Evolutionary conservation across 2,329 filamentous ascomycete species (phyloP), one percentile per base, ranked within the genome.

Genomic region (Hypoxylon sp.): DNA sequence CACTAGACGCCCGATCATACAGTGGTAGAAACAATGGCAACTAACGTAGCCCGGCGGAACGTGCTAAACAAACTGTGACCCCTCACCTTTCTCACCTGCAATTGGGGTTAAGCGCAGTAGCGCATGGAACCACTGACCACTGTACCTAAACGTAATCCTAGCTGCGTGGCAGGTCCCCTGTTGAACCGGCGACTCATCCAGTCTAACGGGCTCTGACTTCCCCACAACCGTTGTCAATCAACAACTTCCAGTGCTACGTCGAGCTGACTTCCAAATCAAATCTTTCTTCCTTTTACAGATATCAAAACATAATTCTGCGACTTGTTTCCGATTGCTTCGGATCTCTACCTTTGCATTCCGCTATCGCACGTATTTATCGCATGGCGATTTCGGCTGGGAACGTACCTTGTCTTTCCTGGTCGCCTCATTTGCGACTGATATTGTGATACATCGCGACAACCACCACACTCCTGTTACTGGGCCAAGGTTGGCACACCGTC

Each of bases 361-460:
- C 25, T 43, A 20, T 27, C 37, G 23, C 11, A 23, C 16, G 26
- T 17, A 38, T 13, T 12, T 37, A 15, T 29, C 29, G 16, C 27
- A 44, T 55, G 55, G 30, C 41, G 17, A 36, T 32, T 30, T 38
- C 38, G 21, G 20, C 17, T 27, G 15, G n/a, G 29, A 21, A 21
- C 27, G 4, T 21, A 20, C 20, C 12, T 26, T 50, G 30, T n/a
- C 34, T 35, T 27, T 36, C 23, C 37, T 37, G 20, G 31, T 45
- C 34, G 51, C 46, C 46, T 55, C 25, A 26, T 54, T 36, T 29
- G 46, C 46, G 36, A 51, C 34, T 50, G 30, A 27, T 6, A 19
- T 38, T 49, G 43, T 51, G 50, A 51, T 51, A 55, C 55, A 40
- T 55, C 55, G 32, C 41, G 23, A 35, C 51, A 41, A 43, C 37